phyloP scores from a whole-genome alignment of 176 grass and related monocot species.

The Coix lacrymajobi region DNA sequence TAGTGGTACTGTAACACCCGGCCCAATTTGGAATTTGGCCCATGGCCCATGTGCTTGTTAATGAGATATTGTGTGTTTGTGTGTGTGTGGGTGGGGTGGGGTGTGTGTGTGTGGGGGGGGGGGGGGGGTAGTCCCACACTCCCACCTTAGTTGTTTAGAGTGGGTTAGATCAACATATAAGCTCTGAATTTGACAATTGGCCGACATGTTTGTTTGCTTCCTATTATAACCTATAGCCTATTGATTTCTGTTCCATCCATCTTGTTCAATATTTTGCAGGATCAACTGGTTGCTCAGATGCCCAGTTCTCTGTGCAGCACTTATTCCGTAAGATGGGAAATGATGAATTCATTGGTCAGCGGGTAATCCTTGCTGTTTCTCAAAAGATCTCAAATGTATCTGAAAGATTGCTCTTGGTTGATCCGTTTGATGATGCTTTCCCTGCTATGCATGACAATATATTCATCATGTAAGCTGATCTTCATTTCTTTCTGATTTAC shows the following conservation, averaged over 20 bases:
- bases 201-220: not conserved
- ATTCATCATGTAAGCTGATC: conserved; percentile 70
- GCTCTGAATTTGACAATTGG: not conserved
- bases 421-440: conserved; percentile 84
- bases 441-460: conserved; percentile 73
- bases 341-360: conserved; percentile 73
- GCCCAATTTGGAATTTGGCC: too few species aligned
- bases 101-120: too few species aligned
- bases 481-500: conserved; percentile 9
- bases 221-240: not conserved
- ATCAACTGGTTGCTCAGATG: conserved; percentile 47
- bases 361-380: conserved; percentile 68
- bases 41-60: too few species aligned
- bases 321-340: conserved; percentile 74
- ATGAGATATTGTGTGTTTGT: too few species aligned
- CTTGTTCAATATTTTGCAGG: conserved; percentile 39
- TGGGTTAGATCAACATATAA: too few species aligned
- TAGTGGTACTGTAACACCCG: too few species aligned
- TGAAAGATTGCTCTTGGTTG: conserved; percentile 73
- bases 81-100: too few species aligned
- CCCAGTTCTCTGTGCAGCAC: conserved; percentile 77
- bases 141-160: too few species aligned
- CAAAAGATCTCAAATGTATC: conserved; percentile 73
- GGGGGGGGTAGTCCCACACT: too few species aligned
- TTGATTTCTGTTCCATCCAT: not conserved